These are phyloP conservation scores for Castanospermum australe DNA, from an alignment of 306 rosid species.

Conservation along the genomic window DNA sequence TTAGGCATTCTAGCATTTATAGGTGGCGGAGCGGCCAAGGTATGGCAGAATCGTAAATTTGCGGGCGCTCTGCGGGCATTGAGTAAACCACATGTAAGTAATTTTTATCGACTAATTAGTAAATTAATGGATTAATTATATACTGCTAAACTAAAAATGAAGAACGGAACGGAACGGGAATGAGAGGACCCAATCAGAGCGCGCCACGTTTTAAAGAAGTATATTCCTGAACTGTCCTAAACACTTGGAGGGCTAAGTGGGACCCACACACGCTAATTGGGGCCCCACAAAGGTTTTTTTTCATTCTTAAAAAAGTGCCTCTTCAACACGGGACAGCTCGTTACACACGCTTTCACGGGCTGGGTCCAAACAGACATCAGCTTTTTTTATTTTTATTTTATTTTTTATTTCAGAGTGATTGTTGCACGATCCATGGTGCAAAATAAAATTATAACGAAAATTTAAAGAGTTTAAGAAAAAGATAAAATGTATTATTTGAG, in stretches of 20 bases:
- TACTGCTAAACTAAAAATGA: background rate
- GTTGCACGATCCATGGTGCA: slow-evolving; percentile 22
- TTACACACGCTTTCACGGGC: slow-evolving; percentile 25
- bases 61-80: background rate
- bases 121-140: background rate
- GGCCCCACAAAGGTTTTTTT: background rate
- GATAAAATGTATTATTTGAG: background rate
- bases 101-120: background rate
- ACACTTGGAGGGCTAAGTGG: background rate
- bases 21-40: background rate
- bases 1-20: no score
- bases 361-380: background rate
- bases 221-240: background rate
- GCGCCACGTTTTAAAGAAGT: background rate
- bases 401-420: background rate
- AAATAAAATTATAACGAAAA: background rate
- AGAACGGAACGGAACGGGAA: background rate
- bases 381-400: background rate
- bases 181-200: background rate
- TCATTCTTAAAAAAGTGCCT: background rate
- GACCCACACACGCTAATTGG: background rate
- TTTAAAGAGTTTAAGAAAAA: background rate
- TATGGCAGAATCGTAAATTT: slow-evolving; percentile 14
- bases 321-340: slow-evolving; percentile 31
- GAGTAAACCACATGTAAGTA: background rate